Conservation (phyloP, 2,329 filamentous ascomycete species). For the Xenosphaeropsis pyriputrescens region DNA sequence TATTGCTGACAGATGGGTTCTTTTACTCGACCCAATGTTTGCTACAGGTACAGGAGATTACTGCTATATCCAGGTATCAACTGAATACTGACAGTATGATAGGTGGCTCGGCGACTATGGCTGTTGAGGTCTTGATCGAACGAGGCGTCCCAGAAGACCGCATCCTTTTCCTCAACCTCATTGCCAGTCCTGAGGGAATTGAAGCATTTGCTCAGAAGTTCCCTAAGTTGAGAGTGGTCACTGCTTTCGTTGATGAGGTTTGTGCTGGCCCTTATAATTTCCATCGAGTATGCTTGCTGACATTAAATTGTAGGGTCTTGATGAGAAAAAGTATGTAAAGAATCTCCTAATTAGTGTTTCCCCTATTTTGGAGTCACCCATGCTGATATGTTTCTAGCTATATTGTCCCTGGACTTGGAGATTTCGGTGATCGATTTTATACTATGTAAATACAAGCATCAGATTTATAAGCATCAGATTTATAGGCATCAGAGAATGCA, state of each 20-base stretch:
- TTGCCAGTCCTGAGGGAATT: slow-evolving; percentile 90
- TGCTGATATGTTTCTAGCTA: slow-evolving; percentile 44
- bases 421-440: slow-evolving; percentile 94
- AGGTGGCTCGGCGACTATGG: slow-evolving; percentile 95
- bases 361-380: slow-evolving; percentile 1
- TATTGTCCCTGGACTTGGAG: slow-evolving; percentile 84
- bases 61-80: background rate
- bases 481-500: too few species aligned
- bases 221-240: slow-evolving; percentile 80
- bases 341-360: too few species aligned
- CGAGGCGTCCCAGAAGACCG: slow-evolving; percentile 88
- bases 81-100: background rate
- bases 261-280: slow-evolving; percentile 9
- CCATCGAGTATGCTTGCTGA: slow-evolving; percentile 5
- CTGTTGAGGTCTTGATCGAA: slow-evolving; percentile 80
- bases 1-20: slow-evolving; percentile 82
- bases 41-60: slow-evolving; percentile 58
- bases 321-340: slow-evolving; percentile 79
- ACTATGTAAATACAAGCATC: slow-evolving; percentile 48
- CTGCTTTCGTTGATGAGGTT: slow-evolving; percentile 82
- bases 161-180: slow-evolving; percentile 92
- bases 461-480: too few species aligned
- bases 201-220: slow-evolving; percentile 80
- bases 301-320: slow-evolving; percentile 46
- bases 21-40: slow-evolving; percentile 97